Evolutionary conservation across 2,329 filamentous ascomycete species (phyloP).

Genomic region (Ceratocystis destructans): DNA sequence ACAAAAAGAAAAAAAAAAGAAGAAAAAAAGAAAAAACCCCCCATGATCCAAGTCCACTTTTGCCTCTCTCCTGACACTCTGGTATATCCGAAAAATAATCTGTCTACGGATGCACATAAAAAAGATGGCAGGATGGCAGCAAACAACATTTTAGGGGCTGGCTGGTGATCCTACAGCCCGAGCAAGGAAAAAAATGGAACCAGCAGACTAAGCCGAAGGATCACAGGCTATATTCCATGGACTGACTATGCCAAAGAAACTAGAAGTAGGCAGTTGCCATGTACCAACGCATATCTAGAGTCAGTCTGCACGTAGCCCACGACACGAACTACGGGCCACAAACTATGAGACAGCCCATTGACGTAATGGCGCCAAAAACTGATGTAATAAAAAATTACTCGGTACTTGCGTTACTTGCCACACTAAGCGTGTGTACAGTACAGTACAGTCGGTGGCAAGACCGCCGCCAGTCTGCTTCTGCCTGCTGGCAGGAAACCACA

Average conservation of each 20-base stretch:
- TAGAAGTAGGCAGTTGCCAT: not conserved
- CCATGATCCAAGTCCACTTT: not conserved
- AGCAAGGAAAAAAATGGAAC: not conserved
- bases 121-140: not conserved
- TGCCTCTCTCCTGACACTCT: not conserved
- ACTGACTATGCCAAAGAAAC: not conserved
- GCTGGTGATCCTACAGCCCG: not conserved
- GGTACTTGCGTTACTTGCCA: not conserved
- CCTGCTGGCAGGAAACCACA: not conserved
- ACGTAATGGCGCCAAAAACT: not conserved
- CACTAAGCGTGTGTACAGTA: not conserved
- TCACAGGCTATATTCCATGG: not conserved
- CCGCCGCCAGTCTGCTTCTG: not conserved
- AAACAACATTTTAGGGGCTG: not conserved
- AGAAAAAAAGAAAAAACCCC: too few species aligned
- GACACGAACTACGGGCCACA: not conserved
- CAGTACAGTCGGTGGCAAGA: not conserved
- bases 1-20: too few species aligned
- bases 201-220: not conserved
- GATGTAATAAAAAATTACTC: too few species aligned
- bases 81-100: not conserved
- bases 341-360: not conserved
- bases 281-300: not conserved
- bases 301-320: not conserved
- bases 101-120: not conserved